Conservation (phyloP, 805 yeast genomes). For the Lipomyces anomalus region DNA sequence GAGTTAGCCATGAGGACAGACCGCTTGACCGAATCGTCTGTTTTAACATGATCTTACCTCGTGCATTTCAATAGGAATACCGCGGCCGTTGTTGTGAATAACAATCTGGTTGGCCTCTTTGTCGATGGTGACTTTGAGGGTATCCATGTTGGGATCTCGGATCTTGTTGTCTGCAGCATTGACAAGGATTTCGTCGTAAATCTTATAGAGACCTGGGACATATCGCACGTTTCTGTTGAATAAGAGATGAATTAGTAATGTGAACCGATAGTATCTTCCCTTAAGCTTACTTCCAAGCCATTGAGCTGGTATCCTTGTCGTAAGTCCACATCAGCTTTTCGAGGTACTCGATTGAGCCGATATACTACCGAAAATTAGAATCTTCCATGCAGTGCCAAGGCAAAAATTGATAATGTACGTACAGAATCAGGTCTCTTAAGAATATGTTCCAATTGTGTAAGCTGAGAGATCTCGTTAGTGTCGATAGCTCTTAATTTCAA, state of each 20-base stretch:
- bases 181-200: conserved; percentile 93
- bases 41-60: conserved; percentile 21
- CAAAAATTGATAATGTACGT: neutral
- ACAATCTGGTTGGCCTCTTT: conserved; percentile 67
- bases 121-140: conserved; percentile 75
- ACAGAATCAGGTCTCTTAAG: conserved; percentile 91
- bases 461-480: conserved; percentile 27
- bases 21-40: neutral
- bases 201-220: conserved; percentile 94
- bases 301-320: conserved; percentile 56
- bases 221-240: conserved; percentile 55
- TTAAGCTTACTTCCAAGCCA: conserved; percentile 40
- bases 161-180: conserved; percentile 99
- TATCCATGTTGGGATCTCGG: conserved; percentile 85
- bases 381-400: neutral
- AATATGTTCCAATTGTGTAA: conserved; percentile 93
- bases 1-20: conserved; percentile 25
- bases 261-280: too few relatives aligned
- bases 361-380: conserved; percentile 40
- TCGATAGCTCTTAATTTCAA: too few relatives aligned
- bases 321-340: conserved; percentile 80
- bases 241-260: conserved; percentile 3
- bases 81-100: conserved; percentile 88
- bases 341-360: conserved; percentile 86
- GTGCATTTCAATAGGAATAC: conserved; percentile 93